Evolutionary conservation across 2,329 filamentous ascomycete genomes (phyloP).

Genomic region (Fusarium veterinarium): DNA sequence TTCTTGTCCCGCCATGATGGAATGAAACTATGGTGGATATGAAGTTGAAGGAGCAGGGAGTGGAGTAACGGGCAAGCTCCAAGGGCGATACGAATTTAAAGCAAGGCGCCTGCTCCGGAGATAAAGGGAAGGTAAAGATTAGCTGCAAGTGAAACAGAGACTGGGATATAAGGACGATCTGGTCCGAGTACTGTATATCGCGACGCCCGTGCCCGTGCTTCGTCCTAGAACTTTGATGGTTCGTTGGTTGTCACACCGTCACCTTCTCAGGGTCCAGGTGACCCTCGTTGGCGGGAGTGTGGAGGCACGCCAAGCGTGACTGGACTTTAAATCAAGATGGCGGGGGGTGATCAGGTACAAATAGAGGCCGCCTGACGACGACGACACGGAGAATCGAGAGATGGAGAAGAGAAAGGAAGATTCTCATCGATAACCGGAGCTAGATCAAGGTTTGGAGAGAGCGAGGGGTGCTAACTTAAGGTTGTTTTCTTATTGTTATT

Average conservation of each 20-base stretch:
- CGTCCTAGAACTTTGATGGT: slow-evolving; percentile 25
- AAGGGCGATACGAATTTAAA: not conserved
- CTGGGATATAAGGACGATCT: slow-evolving; percentile 8
- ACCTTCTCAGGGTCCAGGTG: slow-evolving; percentile 41
- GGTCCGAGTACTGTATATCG: slow-evolving; percentile 12
- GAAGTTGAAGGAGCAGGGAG: not conserved
- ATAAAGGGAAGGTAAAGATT: not conserved
- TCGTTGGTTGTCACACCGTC: slow-evolving; percentile 39
- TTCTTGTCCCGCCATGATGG: slow-evolving; percentile 48
- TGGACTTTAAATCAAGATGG: slow-evolving; percentile 32
- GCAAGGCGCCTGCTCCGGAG: not conserved
- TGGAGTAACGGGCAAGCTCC: slow-evolving; percentile 5
- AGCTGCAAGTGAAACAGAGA: slow-evolving; percentile 5
- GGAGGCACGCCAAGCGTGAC: slow-evolving; percentile 37
- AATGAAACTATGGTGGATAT: not conserved
- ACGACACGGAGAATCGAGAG: not conserved
- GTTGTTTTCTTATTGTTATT: slow-evolving; percentile 16
- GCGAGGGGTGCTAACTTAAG: slow-evolving; percentile 2
- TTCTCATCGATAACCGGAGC: not conserved
- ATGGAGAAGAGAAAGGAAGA: not conserved
- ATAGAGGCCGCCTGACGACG: not conserved
- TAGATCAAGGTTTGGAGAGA: not conserved
- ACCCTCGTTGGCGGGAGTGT: slow-evolving; percentile 26
- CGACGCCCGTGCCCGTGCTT: slow-evolving; percentile 30
- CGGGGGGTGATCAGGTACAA: slow-evolving; percentile 21